Base-by-base conservation (phyloP, 768 basidiomycete genomes). In the Imleria badia region DNA sequence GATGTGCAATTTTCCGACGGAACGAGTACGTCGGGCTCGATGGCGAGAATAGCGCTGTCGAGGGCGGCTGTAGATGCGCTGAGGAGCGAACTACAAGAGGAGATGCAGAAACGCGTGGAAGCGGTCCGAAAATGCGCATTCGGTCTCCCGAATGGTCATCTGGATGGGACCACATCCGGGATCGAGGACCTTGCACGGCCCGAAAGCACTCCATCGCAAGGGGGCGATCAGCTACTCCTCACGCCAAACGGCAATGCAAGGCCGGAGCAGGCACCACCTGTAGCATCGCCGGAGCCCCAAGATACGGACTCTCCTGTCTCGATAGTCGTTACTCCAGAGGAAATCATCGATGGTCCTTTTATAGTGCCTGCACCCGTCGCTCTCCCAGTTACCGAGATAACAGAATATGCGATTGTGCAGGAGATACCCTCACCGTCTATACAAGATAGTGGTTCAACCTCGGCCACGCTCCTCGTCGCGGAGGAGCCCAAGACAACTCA, bases 21-120 rank as follows among this genome's bases (percentile, higher is more conserved):
- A 7, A 60, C 33, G 9, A 43, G 38, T 26, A 40, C 73, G 1
- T 72, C 77, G 0, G 86, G 82, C 3, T 75, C 80, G 1, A 59
- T 83, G 34, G 85, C 80, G 3, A 73, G 86, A 29, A 68, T 86
- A 15, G 48, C 80, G 11, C 71, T 79, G 0, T 80, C 81, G 2
- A 74, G 81, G 55, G 71, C 74, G 11, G 75, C 82, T 0, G 76
- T 86, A 10, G 73, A 77, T 29, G 69, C 75, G 2, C 69, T 91
- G n/a, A 71, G 76, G 36, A 71, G 73, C 41, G 87, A 91, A 63
- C 66, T 91, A 40, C 75, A 83, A 56, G 60, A 63, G 8, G 86
- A 90, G 66, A 76, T 77, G 17, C 75, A 74, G 51, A 76, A 75
- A 59, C 72, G 86, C 35, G 39, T 88, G 44, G 66, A 71, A 14